Conservation (phyloP, 2,329 filamentous ascomycete genomes). For the Alternaria gansuensis region DNA sequence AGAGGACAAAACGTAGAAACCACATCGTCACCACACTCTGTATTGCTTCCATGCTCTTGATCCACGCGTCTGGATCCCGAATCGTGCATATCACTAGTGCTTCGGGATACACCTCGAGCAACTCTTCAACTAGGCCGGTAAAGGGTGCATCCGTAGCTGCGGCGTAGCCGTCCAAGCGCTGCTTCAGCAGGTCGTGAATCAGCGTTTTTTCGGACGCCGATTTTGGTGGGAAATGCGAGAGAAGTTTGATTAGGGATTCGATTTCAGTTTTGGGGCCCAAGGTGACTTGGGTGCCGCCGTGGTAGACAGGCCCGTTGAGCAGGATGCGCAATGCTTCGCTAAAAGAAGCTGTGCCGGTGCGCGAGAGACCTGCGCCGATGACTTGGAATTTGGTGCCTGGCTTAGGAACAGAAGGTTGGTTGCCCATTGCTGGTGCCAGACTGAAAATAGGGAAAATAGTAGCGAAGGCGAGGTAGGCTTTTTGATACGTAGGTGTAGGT, state of each 20-base stretch:
- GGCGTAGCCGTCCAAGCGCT: slow-evolving; percentile 55
- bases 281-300: slow-evolving; percentile 58
- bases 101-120: slow-evolving; percentile 60
- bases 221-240: slow-evolving; percentile 26
- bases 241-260: slow-evolving; percentile 37
- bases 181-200: slow-evolving; percentile 41
- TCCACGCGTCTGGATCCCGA: slow-evolving; percentile 35
- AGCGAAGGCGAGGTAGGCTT: neutral
- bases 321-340: slow-evolving; percentile 59
- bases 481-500: neutral
- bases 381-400: slow-evolving; percentile 50
- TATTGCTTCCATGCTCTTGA: slow-evolving; percentile 30
- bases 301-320: slow-evolving; percentile 60
- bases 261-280: slow-evolving; percentile 26
- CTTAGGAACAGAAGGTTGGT: slow-evolving; percentile 26
- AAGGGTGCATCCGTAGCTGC: slow-evolving; percentile 59
- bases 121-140: slow-evolving; percentile 56
- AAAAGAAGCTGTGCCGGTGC: slow-evolving; percentile 63
- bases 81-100: slow-evolving; percentile 57
- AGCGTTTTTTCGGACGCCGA: slow-evolving; percentile 5
- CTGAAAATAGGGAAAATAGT: neutral
- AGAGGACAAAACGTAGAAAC: slow-evolving; percentile 32
- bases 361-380: slow-evolving; percentile 56
- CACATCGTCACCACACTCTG: slow-evolving; percentile 20
- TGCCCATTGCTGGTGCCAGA: slow-evolving; percentile 29